Conservation (phyloP, 2,329 filamentous ascomycete species). For the Shiraia bambusicola region DNA sequence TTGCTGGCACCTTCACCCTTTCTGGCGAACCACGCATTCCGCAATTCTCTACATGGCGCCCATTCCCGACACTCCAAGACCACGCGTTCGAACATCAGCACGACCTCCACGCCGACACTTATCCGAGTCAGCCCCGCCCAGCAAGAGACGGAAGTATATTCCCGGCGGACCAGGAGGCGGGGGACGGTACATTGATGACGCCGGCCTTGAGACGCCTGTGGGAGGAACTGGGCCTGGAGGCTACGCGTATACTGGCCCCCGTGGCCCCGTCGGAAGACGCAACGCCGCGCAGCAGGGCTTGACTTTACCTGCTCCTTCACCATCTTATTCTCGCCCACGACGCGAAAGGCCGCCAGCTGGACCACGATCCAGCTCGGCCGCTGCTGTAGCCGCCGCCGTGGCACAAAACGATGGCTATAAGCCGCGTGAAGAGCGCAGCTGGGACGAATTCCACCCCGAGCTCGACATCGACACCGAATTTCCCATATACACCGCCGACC, state of each 20-base stretch:
- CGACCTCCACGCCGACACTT: constrained; percentile 37
- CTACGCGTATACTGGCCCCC: constrained; percentile 55
- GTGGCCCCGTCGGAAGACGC: constrained; percentile 56
- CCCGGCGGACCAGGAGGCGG: constrained; percentile 85
- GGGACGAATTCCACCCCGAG: constrained; percentile 97
- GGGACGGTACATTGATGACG: constrained; percentile 77
- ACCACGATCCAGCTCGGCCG: constrained; percentile 81
- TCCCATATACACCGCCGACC: constrained; percentile 75
- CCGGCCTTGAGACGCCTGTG: constrained; percentile 62
- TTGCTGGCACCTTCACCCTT: constrained; percentile 23
- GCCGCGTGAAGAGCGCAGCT: constrained; percentile 90
- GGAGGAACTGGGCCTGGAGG: constrained; percentile 52
- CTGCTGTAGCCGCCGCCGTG: constrained; percentile 82
- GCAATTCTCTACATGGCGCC: constrained; percentile 36
- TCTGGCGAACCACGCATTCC: constrained; percentile 28
- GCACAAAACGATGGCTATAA: constrained; percentile 96
- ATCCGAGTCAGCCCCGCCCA: constrained; percentile 46
- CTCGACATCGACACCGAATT: constrained; percentile 84
- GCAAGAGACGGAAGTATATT: constrained; percentile 64
- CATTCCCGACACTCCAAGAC: constrained; percentile 38
- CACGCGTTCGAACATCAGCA: constrained; percentile 39
- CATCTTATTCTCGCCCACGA: constrained; percentile 46
- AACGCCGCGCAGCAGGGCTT: constrained; percentile 46
- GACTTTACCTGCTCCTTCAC: constrained; percentile 49
- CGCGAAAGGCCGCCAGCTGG: constrained; percentile 48